Conservation (phyloP, 495 filamentous ascomycete species). For the Talaromyces nanjingensis region DNA sequence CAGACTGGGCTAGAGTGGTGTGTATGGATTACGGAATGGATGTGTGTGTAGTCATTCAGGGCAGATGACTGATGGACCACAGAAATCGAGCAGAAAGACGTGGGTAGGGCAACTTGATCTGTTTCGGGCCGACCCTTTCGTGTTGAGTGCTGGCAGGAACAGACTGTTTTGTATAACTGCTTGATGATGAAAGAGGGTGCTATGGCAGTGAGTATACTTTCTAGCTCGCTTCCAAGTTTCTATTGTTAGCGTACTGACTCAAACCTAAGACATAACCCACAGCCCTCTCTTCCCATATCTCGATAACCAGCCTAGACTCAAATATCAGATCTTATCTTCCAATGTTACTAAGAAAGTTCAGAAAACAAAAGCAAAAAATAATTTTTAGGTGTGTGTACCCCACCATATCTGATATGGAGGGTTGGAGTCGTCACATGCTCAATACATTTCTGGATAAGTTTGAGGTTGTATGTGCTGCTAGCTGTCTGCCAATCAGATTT, state of each 20-base stretch:
- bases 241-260: neutral
- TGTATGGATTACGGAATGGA: neutral
- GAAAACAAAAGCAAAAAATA: neutral
- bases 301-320: neutral
- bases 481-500: neutral
- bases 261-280: neutral
- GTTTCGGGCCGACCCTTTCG: neutral
- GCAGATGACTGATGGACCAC: neutral
- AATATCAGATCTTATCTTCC: neutral
- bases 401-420: conserved; percentile 1
- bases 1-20: neutral
- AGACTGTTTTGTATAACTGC: neutral
- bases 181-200: neutral
- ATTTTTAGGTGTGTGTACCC: neutral
- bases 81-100: neutral
- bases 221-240: neutral
- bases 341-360: neutral
- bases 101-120: neutral
- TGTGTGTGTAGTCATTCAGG: neutral
- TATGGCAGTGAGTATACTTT: neutral
- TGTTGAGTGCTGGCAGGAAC: neutral
- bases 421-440: neutral
- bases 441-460: neutral
- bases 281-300: neutral
- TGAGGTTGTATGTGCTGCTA: neutral